Evolutionary conservation across 305 asterid species (phyloP), one percentile per base, ranked within the genome.

Genomic region (Fraxinus velutina): DNA sequence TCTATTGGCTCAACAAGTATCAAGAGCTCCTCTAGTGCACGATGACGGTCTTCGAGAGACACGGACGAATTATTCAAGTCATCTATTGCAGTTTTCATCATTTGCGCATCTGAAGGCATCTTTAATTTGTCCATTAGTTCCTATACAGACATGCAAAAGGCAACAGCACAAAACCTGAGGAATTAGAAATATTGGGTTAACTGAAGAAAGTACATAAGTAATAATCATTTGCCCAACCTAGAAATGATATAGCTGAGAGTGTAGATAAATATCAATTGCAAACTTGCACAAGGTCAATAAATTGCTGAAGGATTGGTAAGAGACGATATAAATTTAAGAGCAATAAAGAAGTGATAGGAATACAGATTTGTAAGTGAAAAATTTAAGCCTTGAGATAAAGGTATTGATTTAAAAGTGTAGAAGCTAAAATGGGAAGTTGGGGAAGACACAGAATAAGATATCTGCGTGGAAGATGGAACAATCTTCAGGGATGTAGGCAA

Each of bases 1-100:
- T 94, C 94, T 82, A 94, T 90, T 75, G 94, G 97, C 92, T 92
- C 97, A 81, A 94, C 98, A 78, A 94, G 95, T 78, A 89, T 80
- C 83, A 92, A 87, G 71, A 94, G 97, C 89, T 92, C 97, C 89
- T 91, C 88, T 75, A 92, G 90, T 7, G 97, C 97, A 47, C 90
- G 95, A 36, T 19, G 90, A 75, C 82, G 94, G 81, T 90, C 92
- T 83, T 92, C 95, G 76, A 86, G 84, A 70, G 92, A 37, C 85
- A 91, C 71, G 6, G 97, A 91, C 6, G 78, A 60, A 79, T 94
- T 92, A 83, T 90, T 88, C 79, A 94, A 84, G 86, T 94, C 97
- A 81, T 91, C 89, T 60, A 94, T 91, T 10, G 97, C 94, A 84
- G 87, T 83, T 84, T 83, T 84, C 97, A 94, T 92, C 89, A 94